phyloP scores from a whole-genome alignment of 805 yeast genomes.

The Clavispora fructus region DNA sequence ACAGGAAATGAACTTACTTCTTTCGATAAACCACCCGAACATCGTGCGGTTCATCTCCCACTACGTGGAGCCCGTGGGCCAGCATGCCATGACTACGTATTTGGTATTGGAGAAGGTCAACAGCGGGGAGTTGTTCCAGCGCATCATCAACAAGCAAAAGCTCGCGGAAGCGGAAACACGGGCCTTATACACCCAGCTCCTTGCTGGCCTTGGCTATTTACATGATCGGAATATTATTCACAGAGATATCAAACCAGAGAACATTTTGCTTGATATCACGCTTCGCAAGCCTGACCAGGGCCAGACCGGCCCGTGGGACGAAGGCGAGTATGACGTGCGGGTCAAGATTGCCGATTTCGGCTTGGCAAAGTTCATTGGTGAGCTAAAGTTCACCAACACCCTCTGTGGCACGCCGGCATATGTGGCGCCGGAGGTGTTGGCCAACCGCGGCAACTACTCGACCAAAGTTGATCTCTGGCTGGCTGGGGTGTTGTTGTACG shows the following conservation, averaged over 20 bases:
- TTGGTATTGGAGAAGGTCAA: conserved; percentile 68
- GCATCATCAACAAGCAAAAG: conserved; percentile 61
- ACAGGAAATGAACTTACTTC: conserved; percentile 63
- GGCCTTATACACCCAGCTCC: conserved; percentile 47
- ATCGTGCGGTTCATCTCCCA: conserved; percentile 61
- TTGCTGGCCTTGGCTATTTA: conserved; percentile 34
- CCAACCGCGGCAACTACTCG: conserved; percentile 52
- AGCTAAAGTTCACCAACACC: conserved; percentile 67
- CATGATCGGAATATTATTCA: conserved; percentile 39
- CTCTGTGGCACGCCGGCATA: conserved; percentile 85
- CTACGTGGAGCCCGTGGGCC: conserved; percentile 49
- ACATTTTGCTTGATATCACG: conserved; percentile 44
- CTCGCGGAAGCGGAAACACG: conserved; percentile 59
- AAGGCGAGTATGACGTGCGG: conserved; percentile 52
- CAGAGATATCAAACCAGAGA: conserved; percentile 43
- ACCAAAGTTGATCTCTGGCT: conserved; percentile 81
- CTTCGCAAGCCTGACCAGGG: conserved; percentile 29
- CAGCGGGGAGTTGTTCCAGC: conserved; percentile 70
- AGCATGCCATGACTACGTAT: conserved; percentile 49
- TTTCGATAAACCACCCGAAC: conserved; percentile 63
- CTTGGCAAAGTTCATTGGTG: conserved; percentile 63
- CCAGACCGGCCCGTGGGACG: conserved; percentile 54
- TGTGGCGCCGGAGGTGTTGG: conserved; percentile 76
- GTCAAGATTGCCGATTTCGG: conserved; percentile 88
- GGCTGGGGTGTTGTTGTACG: conserved; percentile 71